Percentiles rank a stretch among this genome's conserved stretches.
These are phyloP conservation scores for Saccharomyces uvarum DNA, from an alignment of 1,139 yeast species.

Conservation along the genomic window DNA sequence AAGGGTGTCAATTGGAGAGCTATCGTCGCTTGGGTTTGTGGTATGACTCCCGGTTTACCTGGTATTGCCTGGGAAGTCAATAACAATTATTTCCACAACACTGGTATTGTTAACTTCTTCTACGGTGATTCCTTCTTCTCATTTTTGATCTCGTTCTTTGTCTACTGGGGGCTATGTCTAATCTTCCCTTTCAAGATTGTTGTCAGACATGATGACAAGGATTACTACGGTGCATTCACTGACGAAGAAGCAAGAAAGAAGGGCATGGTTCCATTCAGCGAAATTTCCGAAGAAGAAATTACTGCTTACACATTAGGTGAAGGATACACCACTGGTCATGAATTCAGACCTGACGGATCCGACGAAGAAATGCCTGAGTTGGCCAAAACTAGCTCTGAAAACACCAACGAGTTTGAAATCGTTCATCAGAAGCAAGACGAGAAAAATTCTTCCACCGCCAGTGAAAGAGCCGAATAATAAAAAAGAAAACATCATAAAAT, in stretches of 20 bases:
- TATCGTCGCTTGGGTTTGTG: constrained; percentile 35
- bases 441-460: background rate
- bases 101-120: constrained; percentile 38
- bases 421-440: background rate
- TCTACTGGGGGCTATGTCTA: constrained; percentile 34
- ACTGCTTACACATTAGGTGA: constrained; percentile 9
- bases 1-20: constrained; percentile 41
- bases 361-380: constrained; percentile 1
- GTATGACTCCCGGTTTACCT: constrained; percentile 40
- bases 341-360: constrained; percentile 2
- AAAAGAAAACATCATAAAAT: background rate
- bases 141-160: constrained; percentile 36
- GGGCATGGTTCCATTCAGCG: constrained; percentile 30
- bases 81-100: constrained; percentile 23
- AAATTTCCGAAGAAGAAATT: constrained; percentile 25
- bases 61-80: constrained; percentile 37
- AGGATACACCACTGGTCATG: background rate
- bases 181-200: constrained; percentile 35
- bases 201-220: constrained; percentile 34
- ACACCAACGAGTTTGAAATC: constrained; percentile 2
- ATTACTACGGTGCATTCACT: constrained; percentile 36
- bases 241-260: constrained; percentile 33
- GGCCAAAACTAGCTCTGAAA: constrained; percentile 8
- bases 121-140: constrained; percentile 39
- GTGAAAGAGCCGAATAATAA: background rate